A percentile compares a stretch with the other conserved stretches of the same genome.
These are phyloP conservation scores for Penicillium decumbens DNA, from an alignment of 2,329 filamentous ascomycete species.

Conservation along the genomic window DNA sequence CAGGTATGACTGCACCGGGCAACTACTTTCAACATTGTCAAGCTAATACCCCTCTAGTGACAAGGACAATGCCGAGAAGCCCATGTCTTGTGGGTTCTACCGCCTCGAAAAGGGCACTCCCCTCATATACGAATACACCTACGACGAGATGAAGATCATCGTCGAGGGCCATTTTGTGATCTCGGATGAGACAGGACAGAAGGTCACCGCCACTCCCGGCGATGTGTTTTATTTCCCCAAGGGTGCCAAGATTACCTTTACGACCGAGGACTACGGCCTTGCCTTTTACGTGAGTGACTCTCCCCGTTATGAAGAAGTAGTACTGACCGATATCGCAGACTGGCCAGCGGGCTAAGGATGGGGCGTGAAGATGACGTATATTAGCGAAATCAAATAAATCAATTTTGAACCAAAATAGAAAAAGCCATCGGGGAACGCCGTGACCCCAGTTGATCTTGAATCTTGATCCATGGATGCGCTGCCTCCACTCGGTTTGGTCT, in stretches of 20 bases:
- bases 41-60: slow-evolving; percentile 38
- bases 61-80: slow-evolving; percentile 53
- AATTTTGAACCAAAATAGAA: not conserved
- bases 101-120: slow-evolving; percentile 63
- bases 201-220: slow-evolving; percentile 56
- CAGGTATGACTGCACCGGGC: slow-evolving; percentile 36
- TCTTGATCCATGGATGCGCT: slow-evolving; percentile 16
- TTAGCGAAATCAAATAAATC: not conserved
- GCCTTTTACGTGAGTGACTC: slow-evolving; percentile 51
- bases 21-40: not conserved
- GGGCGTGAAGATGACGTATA: slow-evolving; percentile 13
- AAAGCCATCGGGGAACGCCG: slow-evolving; percentile 6
- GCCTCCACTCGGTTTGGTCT: slow-evolving; percentile 1
- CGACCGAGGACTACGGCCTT: slow-evolving; percentile 56
- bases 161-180: slow-evolving; percentile 64
- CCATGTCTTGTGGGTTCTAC: slow-evolving; percentile 62
- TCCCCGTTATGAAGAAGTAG: not conserved
- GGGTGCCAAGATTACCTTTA: slow-evolving; percentile 62
- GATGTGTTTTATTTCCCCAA: slow-evolving; percentile 68
- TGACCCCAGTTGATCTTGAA: slow-evolving; percentile 2
- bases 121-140: slow-evolving; percentile 64
- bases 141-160: slow-evolving; percentile 72
- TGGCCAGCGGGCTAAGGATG: slow-evolving; percentile 30
- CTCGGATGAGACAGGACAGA: slow-evolving; percentile 57
- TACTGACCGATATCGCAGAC: slow-evolving; percentile 21